Conservation (phyloP, 768 basidiomycete species). For the Coprinellus aureogranulatus region DNA sequence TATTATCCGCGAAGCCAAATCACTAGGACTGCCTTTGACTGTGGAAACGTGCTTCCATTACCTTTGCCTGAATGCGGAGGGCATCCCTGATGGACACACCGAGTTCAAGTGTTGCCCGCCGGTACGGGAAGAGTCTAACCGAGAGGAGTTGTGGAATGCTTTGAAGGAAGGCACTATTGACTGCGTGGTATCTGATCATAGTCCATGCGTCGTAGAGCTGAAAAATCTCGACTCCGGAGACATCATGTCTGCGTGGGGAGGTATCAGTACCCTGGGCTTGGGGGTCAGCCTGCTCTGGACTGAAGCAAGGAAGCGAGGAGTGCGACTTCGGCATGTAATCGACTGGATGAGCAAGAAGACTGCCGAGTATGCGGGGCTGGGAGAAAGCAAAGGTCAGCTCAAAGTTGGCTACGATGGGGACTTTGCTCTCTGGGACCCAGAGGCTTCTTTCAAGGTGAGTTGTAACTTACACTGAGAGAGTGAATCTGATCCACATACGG, state of each 20-base stretch:
- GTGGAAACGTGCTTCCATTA: slow-evolving; percentile 99
- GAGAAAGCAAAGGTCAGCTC: slow-evolving; percentile 67
- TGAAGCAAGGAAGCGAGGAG: slow-evolving; percentile 60
- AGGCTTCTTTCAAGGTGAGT: slow-evolving; percentile 40
- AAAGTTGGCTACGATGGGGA: slow-evolving; percentile 80
- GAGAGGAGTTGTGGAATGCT: slow-evolving; percentile 77
- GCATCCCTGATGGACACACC: slow-evolving; percentile 72
- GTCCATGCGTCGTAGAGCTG: slow-evolving; percentile 79
- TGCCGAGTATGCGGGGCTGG: slow-evolving; percentile 78
- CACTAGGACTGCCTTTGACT: slow-evolving; percentile 66
- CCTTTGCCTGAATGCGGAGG: slow-evolving; percentile 69
- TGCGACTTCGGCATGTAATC: slow-evolving; percentile 59
- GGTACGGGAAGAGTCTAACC: slow-evolving; percentile 71
- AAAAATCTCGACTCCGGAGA: slow-evolving; percentile 78
- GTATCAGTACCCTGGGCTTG: slow-evolving; percentile 86
- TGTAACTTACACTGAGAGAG: background rate
- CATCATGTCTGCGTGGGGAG: slow-evolving; percentile 92
- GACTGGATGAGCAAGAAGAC: slow-evolving; percentile 75
- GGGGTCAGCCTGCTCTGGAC: slow-evolving; percentile 90
- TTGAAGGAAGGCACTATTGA: slow-evolving; percentile 82
- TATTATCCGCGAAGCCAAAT: slow-evolving; percentile 65
- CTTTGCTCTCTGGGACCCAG: slow-evolving; percentile 74
- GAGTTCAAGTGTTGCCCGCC: slow-evolving; percentile 98
- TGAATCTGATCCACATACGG: background rate
- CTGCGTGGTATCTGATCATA: slow-evolving; percentile 94